Percentiles rank a stretch among this genome's conserved stretches.
Evolutionary conservation across 148 eudicot species (phyloP).

Genomic region (Polygonum aviculare): DNA sequence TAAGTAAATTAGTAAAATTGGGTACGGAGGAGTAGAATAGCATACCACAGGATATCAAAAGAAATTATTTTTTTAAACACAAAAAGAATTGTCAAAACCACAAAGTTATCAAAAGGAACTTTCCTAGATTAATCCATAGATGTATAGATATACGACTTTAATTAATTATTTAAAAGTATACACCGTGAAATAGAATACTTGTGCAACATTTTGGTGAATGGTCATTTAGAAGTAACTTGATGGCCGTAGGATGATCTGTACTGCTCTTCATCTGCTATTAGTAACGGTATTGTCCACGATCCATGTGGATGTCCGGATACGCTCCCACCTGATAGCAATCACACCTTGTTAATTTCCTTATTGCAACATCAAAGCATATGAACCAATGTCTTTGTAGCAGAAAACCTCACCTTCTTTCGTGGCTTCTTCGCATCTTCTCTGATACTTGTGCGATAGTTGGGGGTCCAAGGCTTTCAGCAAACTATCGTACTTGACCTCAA

Average conservation of each 20-base stretch:
- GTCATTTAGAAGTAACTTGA: background rate
- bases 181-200: no score
- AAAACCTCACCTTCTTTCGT: constrained; percentile 67
- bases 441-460: constrained; percentile 42
- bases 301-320: constrained; percentile 66
- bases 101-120: no score
- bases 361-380: background rate
- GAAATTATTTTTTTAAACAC: no score
- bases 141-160: no score
- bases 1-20: no score
- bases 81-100: no score
- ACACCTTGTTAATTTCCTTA: background rate
- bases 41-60: no score
- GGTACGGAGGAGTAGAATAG: no score
- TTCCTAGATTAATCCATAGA: no score
- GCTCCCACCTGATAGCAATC: constrained; percentile 53
- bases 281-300: constrained; percentile 79
- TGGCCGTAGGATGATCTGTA: constrained; percentile 34
- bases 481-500: constrained; percentile 63
- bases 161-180: no score
- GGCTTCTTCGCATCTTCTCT: constrained; percentile 91
- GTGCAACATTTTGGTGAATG: background rate
- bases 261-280: constrained; percentile 61
- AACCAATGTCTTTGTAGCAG: background rate
- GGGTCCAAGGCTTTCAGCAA: constrained; percentile 60